Percentiles rank a stretch among this genome's conserved stretches.
Conservation (phyloP, 768 basidiomycete genomes). For the Suillus subaureus region DNA sequence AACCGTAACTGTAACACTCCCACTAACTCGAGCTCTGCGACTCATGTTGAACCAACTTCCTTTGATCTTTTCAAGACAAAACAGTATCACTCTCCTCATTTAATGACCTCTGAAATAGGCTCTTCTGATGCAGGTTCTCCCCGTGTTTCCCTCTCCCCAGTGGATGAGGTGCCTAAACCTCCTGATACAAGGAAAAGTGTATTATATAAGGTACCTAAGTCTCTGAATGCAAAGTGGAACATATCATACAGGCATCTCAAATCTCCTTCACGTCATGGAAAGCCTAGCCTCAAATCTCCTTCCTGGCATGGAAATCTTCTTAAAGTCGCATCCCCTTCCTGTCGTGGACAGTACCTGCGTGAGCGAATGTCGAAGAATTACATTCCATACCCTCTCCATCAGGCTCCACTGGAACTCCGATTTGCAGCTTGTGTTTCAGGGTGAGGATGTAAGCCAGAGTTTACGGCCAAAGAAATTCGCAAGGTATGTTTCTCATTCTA, state of each 20-base stretch:
- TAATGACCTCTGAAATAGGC: background rate
- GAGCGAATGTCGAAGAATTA: background rate
- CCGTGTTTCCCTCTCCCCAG: background rate
- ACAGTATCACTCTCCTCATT: background rate
- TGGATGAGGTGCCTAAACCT: background rate
- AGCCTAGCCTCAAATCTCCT: background rate
- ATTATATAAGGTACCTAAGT: background rate
- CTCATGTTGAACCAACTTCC: background rate
- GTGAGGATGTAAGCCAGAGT: background rate
- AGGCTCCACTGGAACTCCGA: background rate
- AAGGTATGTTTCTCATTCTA: background rate
- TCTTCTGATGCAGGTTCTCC: background rate
- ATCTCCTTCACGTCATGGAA: background rate
- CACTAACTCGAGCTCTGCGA: too few relatives aligned
- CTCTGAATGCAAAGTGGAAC: background rate
- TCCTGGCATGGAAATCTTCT: background rate
- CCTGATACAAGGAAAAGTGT: background rate
- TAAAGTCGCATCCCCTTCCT: background rate
- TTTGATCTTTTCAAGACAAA: background rate
- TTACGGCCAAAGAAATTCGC: background rate
- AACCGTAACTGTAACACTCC: too few relatives aligned
- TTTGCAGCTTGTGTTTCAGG: background rate
- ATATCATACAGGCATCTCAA: background rate
- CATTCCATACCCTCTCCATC: background rate
- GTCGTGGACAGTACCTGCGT: background rate